Evolutionary conservation across 805 yeast species (phyloP), one percentile per base, ranked within the genome.

Genomic region (Danielozyma ontarioensis): DNA sequence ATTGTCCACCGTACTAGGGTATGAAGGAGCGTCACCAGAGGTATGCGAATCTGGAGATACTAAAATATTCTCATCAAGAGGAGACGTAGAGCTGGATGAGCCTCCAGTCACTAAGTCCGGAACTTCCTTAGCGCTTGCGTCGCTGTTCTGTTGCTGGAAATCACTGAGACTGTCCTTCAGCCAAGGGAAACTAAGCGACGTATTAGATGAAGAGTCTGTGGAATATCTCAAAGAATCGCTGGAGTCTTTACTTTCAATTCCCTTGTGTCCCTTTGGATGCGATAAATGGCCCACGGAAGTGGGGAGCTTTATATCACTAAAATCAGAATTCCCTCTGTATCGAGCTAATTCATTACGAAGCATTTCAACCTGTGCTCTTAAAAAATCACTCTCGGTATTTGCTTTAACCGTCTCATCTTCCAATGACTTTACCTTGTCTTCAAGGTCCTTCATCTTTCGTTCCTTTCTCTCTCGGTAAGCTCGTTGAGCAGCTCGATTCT

Each of bases 401-500:
- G 83, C 83, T 42, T 77, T 76, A 35, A 77, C 62, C 37, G 81
- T 80, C 44, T 80, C 83, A 42, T 73, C 72, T 56, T 93, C 96
- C 44, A 90, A 70, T 44, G 64, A 57, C 32, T 70, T 59, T 11
- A 90, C 95, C 46, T 84, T 80, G 29, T 78, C 79, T 54, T 89
- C 96, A 40, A 90, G 68, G 43, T 87, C 95, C 51, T 78, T 76
- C 79, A 93, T 74, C 51, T 84, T 86, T 32, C 71, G 72, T 57
- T 90, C 97, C 57, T 90, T 90, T 40, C 97, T 76, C 60, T 93
- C 97, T 36, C 97, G 70, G 61, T 87, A 90, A 5, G 97, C 97
- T 35, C 97, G 70, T 61, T 93, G 98, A n/a, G 97, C 97, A 3
- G 97, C 97, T 49, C 97, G 74, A 58, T 93, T 90, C 62, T 93